Percentiles rank a stretch among this genome's conserved stretches.
Conservation (phyloP, 2,329 filamentous ascomycete species). For the Acrodontium crateriforme region DNA sequence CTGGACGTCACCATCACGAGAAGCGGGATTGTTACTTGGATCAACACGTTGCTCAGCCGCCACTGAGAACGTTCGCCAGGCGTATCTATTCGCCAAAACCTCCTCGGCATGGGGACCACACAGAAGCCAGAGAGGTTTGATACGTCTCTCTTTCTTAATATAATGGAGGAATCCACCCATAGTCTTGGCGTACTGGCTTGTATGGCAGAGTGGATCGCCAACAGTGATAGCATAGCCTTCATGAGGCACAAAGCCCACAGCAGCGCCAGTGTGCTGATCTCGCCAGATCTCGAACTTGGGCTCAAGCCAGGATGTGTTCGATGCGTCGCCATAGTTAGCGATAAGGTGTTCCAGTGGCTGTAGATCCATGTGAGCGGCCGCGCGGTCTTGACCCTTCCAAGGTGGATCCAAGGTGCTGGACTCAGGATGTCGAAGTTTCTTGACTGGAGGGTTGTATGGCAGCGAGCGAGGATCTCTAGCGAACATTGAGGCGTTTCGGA, state of each 20-base stretch:
- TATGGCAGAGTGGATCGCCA: constrained; percentile 75
- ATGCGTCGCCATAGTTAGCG: constrained; percentile 88
- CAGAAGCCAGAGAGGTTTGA: constrained; percentile 81
- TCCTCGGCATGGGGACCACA: constrained; percentile 68
- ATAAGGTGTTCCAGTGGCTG: constrained; percentile 77
- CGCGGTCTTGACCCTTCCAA: constrained; percentile 42
- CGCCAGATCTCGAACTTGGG: constrained; percentile 81
- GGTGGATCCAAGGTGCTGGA: constrained; percentile 64
- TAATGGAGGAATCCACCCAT: constrained; percentile 62
- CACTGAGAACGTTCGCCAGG: constrained; percentile 80
- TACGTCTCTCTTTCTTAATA: constrained; percentile 53
- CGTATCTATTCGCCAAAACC: constrained; percentile 63
- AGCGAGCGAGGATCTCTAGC: constrained; percentile 80
- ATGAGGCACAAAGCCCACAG: constrained; percentile 67
- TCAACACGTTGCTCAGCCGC: constrained; percentile 81
- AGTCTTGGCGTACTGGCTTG: constrained; percentile 59
- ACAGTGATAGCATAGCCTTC: constrained; percentile 71
- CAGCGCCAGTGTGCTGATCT: constrained; percentile 63
- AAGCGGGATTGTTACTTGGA: constrained; percentile 51
- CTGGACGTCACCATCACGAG: constrained; percentile 51
- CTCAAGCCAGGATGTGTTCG: constrained; percentile 88
- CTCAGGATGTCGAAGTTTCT: constrained; percentile 68
- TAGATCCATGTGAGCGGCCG: constrained; percentile 37
- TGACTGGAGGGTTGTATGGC: constrained; percentile 49
- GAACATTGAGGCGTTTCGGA: constrained; percentile 77